Conservation (phyloP, 345 rosid genomes). For the Trapa bicornis region DNA sequence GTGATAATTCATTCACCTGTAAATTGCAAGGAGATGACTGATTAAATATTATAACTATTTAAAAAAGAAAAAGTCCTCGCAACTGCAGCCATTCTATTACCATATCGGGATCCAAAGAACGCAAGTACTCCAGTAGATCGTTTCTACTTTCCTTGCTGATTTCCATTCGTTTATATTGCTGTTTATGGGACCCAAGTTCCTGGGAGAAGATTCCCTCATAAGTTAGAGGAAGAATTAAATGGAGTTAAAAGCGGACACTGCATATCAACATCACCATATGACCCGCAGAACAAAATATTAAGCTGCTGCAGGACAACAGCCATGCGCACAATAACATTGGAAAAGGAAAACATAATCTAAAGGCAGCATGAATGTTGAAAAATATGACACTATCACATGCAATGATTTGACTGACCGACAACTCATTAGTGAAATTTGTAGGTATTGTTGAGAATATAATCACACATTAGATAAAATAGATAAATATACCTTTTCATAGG, state of each 20-base stretch:
- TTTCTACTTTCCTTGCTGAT: conserved; percentile 46
- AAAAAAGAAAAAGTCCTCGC: background rate
- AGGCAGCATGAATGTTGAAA: background rate
- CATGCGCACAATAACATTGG: background rate
- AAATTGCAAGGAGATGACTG: background rate
- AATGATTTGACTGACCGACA: background rate
- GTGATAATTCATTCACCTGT: conserved; percentile 72
- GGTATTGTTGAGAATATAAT: too few species aligned
- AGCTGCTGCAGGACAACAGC: background rate
- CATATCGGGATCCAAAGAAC: conserved; percentile 68
- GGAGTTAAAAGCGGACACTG: background rate
- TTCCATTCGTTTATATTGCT: conserved; percentile 37
- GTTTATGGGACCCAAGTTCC: conserved; percentile 60
- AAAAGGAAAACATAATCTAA: background rate
- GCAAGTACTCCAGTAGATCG: conserved; percentile 68
- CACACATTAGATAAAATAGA: too few species aligned
- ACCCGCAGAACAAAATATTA: background rate
- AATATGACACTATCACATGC: background rate
- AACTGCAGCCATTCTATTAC: conserved; percentile 17
- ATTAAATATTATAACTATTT: background rate
- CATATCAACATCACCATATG: background rate
- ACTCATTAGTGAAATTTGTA: background rate
- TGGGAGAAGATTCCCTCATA: conserved; percentile 14
- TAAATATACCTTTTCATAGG: too few species aligned
- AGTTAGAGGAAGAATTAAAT: background rate